Percentiles rank a stretch among this genome's conserved stretches.
Conservation (phyloP, 768 basidiomycete genomes). For the Xerocomellus amylosporus region DNA sequence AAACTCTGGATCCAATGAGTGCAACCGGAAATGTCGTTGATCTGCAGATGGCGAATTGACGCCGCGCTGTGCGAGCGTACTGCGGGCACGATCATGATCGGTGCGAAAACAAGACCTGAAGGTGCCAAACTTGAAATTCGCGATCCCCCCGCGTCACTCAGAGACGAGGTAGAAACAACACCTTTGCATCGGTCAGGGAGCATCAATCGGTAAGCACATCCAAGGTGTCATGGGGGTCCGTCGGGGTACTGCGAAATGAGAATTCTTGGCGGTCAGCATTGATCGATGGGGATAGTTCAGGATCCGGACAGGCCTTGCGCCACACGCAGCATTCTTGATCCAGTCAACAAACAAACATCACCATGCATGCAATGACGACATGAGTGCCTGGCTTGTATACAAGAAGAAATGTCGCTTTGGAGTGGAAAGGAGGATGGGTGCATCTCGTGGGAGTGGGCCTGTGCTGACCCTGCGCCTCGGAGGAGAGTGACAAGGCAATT, state of each 20-base stretch:
- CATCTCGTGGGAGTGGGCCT: not conserved
- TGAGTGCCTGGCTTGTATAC: conserved; percentile 10
- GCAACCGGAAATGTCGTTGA: conserved; percentile 7
- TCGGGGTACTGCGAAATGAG: not conserved
- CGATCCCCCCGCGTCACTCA: conserved; percentile 1
- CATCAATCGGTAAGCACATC: not conserved
- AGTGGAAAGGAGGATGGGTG: not conserved
- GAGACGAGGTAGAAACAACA: not conserved
- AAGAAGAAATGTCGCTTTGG: not conserved
- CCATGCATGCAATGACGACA: conserved; percentile 16
- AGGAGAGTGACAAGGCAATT: not conserved
- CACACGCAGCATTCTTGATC: conserved; percentile 20
- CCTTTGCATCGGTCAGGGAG: not conserved
- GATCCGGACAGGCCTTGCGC: conserved; percentile 9
- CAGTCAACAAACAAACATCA: conserved; percentile 4
- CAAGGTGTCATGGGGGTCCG: not conserved
- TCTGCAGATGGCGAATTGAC: conserved; percentile 14
- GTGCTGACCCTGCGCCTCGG: not conserved
- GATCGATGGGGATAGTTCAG: not conserved
- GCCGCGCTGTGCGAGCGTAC: conserved; percentile 6
- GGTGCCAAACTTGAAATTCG: conserved; percentile 2
- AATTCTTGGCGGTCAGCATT: not conserved
- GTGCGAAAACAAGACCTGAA: conserved; percentile 1
- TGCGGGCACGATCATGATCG: conserved; percentile 25
- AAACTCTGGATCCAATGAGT: conserved; percentile 2